phyloP scores from a whole-genome alignment of 1,284 basidiomycete genomes.

The Trametes versicolor region DNA sequence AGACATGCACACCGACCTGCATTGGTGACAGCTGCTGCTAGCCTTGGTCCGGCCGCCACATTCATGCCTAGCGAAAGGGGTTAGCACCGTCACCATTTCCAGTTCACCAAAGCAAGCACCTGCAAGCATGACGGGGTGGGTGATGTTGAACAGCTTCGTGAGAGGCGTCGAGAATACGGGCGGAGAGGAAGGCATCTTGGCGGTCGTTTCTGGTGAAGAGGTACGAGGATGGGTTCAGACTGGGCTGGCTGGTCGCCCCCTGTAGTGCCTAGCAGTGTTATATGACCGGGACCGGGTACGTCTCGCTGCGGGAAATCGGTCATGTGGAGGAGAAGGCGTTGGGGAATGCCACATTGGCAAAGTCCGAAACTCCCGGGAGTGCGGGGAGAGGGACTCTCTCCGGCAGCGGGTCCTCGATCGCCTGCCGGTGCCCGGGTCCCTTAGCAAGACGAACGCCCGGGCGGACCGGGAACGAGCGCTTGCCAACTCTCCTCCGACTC shows the following conservation, averaged over 20 bases:
- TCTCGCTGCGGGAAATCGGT: background rate
- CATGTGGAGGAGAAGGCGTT: conserved; percentile 10
- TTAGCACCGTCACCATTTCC: background rate
- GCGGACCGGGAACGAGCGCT: conserved; percentile 11
- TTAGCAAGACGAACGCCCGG: background rate
- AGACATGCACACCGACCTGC: conserved; percentile 55
- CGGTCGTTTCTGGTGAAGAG: conserved; percentile 60
- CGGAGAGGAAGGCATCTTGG: conserved; percentile 73
- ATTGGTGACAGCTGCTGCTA: conserved; percentile 85
- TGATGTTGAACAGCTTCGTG: conserved; percentile 78
- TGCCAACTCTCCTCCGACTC: conserved; percentile 16
- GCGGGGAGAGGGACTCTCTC: background rate
- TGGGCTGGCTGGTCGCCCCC: background rate
- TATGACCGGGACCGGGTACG: conserved; percentile 18
- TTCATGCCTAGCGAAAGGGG: conserved; percentile 71
- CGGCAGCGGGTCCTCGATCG: conserved; percentile 19
- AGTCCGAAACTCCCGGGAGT: background rate
- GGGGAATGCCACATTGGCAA: background rate
- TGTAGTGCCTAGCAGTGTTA: background rate
- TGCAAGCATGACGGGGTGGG: conserved; percentile 86
- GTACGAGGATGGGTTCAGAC: conserved; percentile 54
- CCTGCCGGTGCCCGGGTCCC: conserved; percentile 15
- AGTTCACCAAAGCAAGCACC: conserved; percentile 44
- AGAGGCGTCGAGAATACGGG: conserved; percentile 71
- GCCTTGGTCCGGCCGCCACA: conserved; percentile 81